These are phyloP conservation scores for Aspergillus aculeatus DNA, from an alignment of 2,329 filamentous ascomycete species.

Conservation along the genomic window DNA sequence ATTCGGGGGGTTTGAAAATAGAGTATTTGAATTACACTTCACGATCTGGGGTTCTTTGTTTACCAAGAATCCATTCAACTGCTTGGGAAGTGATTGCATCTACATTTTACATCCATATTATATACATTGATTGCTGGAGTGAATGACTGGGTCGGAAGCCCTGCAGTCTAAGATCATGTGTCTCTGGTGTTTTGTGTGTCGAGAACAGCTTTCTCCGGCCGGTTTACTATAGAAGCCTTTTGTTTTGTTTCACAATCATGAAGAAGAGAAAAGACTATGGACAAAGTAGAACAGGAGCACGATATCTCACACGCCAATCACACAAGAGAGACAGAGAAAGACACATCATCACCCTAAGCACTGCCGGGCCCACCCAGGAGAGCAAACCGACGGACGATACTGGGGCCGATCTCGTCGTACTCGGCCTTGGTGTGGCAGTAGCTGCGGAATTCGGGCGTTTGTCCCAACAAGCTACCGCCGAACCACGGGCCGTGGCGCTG, in stretches of 20 bases:
- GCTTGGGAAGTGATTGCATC: neutral
- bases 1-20: too few species aligned
- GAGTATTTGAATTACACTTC: neutral
- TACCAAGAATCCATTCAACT: neutral
- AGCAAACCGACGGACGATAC: conserved; percentile 92
- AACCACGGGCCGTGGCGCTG: conserved; percentile 99
- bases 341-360: conserved; percentile 32
- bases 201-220: neutral
- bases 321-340: conserved; percentile 6
- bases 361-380: conserved; percentile 84
- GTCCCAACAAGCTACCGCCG: conserved; percentile 89
- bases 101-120: neutral
- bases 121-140: neutral
- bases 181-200: neutral
- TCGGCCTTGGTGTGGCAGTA: conserved; percentile 92
- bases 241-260: neutral
- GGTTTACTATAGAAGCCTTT: neutral
- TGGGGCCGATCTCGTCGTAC: conserved; percentile 94
- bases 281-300: conserved; percentile 22
- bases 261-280: conserved; percentile 27
- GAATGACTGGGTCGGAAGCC: neutral
- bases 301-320: conserved; percentile 19
- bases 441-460: conserved; percentile 96
- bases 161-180: neutral
- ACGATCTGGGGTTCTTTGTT: neutral